Percentiles rank a stretch among this genome's conserved stretches.
Conservation (phyloP, 139 green algal genomes). For the Raphidocelis subcapitata region DNA sequence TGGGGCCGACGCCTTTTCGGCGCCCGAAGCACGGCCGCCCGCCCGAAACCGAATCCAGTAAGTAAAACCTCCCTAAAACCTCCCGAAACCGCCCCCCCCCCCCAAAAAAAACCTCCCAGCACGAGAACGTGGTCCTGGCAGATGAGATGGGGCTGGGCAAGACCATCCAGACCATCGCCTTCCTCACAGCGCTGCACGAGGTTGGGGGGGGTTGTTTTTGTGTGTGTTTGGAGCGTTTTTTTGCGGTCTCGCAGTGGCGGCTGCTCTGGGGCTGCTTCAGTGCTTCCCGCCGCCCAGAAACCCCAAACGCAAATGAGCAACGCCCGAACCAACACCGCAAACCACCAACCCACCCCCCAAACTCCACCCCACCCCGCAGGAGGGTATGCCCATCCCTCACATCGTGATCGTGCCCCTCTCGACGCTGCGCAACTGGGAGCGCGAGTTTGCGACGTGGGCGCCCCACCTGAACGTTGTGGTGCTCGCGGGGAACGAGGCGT, state of each 20-base stretch:
- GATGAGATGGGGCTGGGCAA: constrained; percentile 78
- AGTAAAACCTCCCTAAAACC: too few relatives aligned
- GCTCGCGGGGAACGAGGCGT: constrained; percentile 53
- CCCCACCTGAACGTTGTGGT: constrained; percentile 71
- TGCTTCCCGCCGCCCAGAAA: too few relatives aligned
- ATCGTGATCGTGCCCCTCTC: constrained; percentile 83
- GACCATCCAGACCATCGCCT: constrained; percentile 69
- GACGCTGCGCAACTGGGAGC: constrained; percentile 82
- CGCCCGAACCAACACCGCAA: neutral
- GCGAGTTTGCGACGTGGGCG: constrained; percentile 76
- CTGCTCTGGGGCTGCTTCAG: too few relatives aligned
- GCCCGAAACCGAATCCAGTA: too few relatives aligned
- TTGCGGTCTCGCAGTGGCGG: neutral
- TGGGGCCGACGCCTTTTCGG: neutral
- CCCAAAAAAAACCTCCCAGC: too few relatives aligned
- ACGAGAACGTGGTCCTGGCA: constrained; percentile 78
- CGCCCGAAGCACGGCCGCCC: too few relatives aligned
- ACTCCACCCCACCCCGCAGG: too few relatives aligned
- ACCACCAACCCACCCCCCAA: neutral
- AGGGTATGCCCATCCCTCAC: constrained; percentile 51
- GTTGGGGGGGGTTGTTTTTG: neutral
- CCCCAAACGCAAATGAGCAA: too few relatives aligned
- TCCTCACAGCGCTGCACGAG: constrained; percentile 46
- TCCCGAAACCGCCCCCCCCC: too few relatives aligned
- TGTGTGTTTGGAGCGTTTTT: neutral